Conservation (phyloP, 2,329 filamentous ascomycete species). For the Colletotrichum aenigma region DNA sequence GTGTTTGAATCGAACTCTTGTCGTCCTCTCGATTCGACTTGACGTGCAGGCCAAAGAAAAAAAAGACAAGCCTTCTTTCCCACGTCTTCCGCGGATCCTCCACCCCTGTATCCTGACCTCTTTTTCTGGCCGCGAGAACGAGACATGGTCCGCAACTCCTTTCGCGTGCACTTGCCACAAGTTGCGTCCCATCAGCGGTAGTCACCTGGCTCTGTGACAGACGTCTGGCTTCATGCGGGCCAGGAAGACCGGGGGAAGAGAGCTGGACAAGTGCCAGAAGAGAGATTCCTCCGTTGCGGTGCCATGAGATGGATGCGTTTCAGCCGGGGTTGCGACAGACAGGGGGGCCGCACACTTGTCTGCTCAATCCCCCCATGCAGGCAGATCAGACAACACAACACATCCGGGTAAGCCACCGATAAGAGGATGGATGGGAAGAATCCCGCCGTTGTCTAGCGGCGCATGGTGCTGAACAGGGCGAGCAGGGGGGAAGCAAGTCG, state of each 20-base stretch:
- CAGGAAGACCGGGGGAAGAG: neutral
- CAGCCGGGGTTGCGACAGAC: conserved; percentile 3
- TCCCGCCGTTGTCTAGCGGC: neutral
- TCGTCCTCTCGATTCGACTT: neutral
- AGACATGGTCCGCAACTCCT: neutral
- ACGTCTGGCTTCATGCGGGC: neutral
- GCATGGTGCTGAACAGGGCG: neutral
- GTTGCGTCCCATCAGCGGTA: neutral
- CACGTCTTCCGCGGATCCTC: neutral
- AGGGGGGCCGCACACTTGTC: neutral
- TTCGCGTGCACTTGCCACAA: conserved; percentile 13
- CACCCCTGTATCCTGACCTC: neutral
- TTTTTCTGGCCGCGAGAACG: neutral
- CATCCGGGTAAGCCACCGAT: neutral
- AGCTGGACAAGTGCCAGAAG: neutral
- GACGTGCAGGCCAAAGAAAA: neutral
- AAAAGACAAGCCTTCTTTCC: neutral
- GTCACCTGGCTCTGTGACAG: neutral
- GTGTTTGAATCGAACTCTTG: neutral
- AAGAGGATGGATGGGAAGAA: neutral
- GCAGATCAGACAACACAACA: neutral
- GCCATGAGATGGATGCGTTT: conserved; percentile 5
- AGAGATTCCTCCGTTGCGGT: neutral
- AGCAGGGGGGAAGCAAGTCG: neutral
- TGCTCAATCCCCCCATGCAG: neutral